These are phyloP conservation scores for Scheffersomyces illinoinensis DNA, from an alignment of 1,139 yeast genomes.

Conservation along the genomic window DNA sequence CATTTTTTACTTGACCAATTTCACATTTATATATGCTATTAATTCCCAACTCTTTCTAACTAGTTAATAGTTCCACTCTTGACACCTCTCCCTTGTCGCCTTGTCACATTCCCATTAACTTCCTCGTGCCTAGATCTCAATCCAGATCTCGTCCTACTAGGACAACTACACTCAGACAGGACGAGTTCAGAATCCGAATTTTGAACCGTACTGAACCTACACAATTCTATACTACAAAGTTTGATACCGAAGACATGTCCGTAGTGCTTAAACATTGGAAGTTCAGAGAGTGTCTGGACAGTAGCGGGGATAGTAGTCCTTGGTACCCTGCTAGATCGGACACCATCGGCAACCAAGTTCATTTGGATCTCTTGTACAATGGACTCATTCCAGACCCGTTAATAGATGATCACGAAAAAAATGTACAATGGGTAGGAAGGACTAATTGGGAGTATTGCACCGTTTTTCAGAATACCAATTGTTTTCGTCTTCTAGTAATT, in stretches of 20 bases:
- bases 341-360: neutral
- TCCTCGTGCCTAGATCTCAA: neutral
- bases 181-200: neutral
- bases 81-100: neutral
- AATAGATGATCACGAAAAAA: conserved; percentile 36
- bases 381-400: conserved; percentile 45
- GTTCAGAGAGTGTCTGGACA: neutral
- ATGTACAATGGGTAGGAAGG: conserved; percentile 50
- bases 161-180: neutral
- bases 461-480: conserved; percentile 7
- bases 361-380: neutral
- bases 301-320: neutral
- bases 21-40: neutral
- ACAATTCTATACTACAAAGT: neutral
- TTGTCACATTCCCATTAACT: neutral
- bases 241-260: neutral
- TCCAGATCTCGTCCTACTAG: neutral
- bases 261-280: neutral
- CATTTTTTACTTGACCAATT: neutral
- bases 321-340: neutral
- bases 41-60: neutral
- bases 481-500: conserved; percentile 24
- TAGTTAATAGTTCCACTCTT: neutral
- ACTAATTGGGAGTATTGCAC: conserved; percentile 40
- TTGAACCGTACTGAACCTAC: neutral